These are phyloP conservation scores for Trichosporon sp. DNA, from an alignment of 1,284 basidiomycete genomes.

Conservation along the genomic window DNA sequence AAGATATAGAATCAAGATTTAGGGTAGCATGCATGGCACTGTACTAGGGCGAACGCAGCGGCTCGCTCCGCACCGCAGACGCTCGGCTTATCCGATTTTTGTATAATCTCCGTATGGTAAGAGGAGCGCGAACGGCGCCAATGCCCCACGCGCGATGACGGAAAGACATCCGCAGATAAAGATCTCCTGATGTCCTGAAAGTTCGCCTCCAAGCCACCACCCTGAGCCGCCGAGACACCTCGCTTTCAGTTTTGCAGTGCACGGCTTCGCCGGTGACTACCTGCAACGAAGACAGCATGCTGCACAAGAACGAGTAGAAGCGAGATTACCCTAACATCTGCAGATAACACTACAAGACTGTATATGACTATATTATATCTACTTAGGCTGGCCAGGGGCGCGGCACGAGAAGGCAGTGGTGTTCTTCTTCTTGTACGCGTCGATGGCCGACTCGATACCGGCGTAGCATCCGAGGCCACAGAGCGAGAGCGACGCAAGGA, in stretches of 20 bases:
- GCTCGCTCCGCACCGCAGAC: no score
- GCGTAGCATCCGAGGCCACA: constrained; percentile 30
- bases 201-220: no score
- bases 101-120: no score
- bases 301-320: background rate
- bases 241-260: no score
- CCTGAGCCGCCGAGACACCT: no score
- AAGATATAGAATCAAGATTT: constrained; percentile 27
- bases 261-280: no score
- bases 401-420: constrained; percentile 29
- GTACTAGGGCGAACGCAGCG: background rate
- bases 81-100: no score
- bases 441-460: constrained; percentile 29
- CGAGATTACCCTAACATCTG: constrained; percentile 6
- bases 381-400: constrained; percentile 28
- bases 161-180: no score
- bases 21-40: constrained; percentile 15
- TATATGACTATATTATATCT: constrained; percentile 1
- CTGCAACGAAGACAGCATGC: no score
- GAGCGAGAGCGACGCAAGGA: constrained; percentile 26
- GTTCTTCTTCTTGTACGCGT: constrained; percentile 18
- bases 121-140: no score
- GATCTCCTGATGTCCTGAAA: no score
- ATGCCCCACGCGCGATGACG: no score
- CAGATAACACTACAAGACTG: background rate